These are phyloP conservation scores for Solanum aculeatissimum DNA, from an alignment of 305 asterid species.

Conservation along the genomic window DNA sequence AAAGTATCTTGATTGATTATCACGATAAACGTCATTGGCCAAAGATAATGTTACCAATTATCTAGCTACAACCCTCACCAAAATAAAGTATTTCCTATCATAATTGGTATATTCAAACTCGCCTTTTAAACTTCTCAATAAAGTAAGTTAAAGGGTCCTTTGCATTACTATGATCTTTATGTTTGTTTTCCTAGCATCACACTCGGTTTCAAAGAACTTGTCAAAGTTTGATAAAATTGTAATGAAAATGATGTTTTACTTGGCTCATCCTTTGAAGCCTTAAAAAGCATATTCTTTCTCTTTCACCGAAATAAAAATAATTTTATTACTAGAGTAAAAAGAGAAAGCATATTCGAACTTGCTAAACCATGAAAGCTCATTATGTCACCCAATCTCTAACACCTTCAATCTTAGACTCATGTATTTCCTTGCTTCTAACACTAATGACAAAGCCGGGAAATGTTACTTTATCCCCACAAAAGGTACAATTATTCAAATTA, in stretches of 20 bases:
- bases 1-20: neutral
- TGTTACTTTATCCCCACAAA: neutral
- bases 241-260: neutral
- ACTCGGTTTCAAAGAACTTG: neutral
- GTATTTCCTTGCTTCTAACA: neutral
- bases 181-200: neutral
- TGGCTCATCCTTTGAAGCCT: neutral
- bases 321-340: neutral
- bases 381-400: neutral
- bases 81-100: neutral
- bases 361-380: neutral
- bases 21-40: neutral
- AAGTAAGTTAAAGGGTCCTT: neutral
- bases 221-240: neutral
- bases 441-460: neutral
- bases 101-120: neutral
- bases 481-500: neutral
- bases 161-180: neutral
- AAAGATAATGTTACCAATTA: neutral
- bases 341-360: neutral
- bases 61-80: neutral
- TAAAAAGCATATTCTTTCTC: neutral
- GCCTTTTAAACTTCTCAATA: neutral
- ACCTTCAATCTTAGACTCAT: neutral
- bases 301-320: neutral